phyloP scores from a whole-genome alignment of 441 rosid genomes.

The Breynia disticha region DNA sequence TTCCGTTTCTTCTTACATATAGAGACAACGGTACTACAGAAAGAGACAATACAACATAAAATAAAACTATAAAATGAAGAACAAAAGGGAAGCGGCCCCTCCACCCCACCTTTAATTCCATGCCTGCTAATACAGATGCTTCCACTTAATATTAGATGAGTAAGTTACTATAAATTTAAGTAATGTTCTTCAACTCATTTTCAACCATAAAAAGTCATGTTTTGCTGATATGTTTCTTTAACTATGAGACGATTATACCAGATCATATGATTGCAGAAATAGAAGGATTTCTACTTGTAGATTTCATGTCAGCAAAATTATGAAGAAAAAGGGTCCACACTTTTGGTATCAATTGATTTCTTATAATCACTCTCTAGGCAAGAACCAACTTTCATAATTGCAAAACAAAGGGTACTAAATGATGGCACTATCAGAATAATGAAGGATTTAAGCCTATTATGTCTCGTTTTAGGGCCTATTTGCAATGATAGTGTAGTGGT shows the following conservation, averaged over 20 bases:
- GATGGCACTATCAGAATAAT: slow-evolving; percentile 15
- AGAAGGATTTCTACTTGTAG: neutral
- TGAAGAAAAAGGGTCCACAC: neutral
- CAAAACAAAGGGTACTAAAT: slow-evolving; percentile 11
- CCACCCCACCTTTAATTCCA: slow-evolving; percentile 32
- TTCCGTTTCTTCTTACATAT: no score
- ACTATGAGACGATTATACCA: neutral
- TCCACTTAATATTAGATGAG: no score
- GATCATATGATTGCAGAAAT: neutral
- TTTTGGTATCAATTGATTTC: neutral
- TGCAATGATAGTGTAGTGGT: slow-evolving; percentile 34
- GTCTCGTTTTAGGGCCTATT: slow-evolving; percentile 37
- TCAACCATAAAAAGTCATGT: no score
- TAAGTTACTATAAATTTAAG: no score
- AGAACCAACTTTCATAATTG: slow-evolving; percentile 15
- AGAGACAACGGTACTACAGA: no score
- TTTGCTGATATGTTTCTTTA: no score
- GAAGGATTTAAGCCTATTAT: slow-evolving; percentile 20
- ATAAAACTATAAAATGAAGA: slow-evolving; percentile 10
- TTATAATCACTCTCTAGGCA: slow-evolving; percentile 6
- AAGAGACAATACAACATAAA: no score
- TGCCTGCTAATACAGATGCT: no score
- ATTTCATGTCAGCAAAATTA: neutral
- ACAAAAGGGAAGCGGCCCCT: slow-evolving; percentile 17
- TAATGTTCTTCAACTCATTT: no score